Evolutionary conservation across 2,329 filamentous ascomycete species (phyloP), one percentile per base, ranked within the genome.

Genomic region (Fusarium euwallaceae): DNA sequence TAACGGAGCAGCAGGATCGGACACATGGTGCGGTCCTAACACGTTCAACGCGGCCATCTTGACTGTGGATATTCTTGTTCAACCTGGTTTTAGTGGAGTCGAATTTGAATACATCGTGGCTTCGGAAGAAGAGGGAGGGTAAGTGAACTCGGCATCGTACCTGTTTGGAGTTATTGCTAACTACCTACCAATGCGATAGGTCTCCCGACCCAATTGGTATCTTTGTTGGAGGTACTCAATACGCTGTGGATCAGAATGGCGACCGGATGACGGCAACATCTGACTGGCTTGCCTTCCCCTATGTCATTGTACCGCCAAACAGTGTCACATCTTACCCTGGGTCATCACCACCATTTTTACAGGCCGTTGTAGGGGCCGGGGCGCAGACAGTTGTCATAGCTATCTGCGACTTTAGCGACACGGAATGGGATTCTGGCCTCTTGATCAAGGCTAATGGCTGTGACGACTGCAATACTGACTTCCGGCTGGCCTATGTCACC

Each of bases 41-140:
- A 64, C 68, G 9, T 41, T 60, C 53, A 62, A 71, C 41, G 63
- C n/a, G 37, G 67, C 70, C 24, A 53, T 71, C 24, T 29, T 72
- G 29, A 64, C 62, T 2, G 59, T 66, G 20, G 62, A 69, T 20
- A 7, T 72, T 2, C 3, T 66, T 9, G 4, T 72, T 2, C 5
- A 27, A 9, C 3, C 16, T 4, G 2, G 12, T 4, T 61, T 61
- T 39, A 16, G 6, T 22, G 69, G 69, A 7, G 16, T 72, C 2
- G 7, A 34, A 6, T 29, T 72, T 6, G 27, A 70, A 24, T 64
- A 61, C 16, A 64, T 72, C 27, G 0, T 72, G 4, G 66, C 69
- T 6, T 72, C 69, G 4, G 45, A 64, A 45, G 69, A 72, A 37
- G 69, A 64, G 37, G 41, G 45, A 41, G 22, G 36, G 34, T 41